Conservation (phyloP, 2,329 filamentous ascomycete genomes). For the Pyrenophora teres region DNA sequence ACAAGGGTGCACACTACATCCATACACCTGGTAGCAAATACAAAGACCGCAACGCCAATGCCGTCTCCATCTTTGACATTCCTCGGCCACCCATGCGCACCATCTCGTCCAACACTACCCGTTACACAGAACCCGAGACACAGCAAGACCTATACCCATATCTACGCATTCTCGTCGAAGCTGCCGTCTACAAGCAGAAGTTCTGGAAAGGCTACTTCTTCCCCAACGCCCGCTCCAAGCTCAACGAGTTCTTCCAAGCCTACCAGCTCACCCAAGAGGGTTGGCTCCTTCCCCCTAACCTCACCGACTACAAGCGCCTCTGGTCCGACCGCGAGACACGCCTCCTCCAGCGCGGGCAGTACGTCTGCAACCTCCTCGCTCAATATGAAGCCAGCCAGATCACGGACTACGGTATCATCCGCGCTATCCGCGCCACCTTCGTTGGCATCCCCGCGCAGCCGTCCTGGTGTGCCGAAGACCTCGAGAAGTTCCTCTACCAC, state of each 20-base stretch:
- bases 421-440: slow-evolving; percentile 15
- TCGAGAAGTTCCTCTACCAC: slow-evolving; percentile 16
- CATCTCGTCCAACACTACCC: neutral
- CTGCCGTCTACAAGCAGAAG: slow-evolving; percentile 20
- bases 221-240: slow-evolving; percentile 4
- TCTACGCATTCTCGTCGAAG: slow-evolving; percentile 18
- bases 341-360: slow-evolving; percentile 11
- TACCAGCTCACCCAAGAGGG: neutral
- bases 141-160: neutral
- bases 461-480: slow-evolving; percentile 1
- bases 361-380: slow-evolving; percentile 8
- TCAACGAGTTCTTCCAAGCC: slow-evolving; percentile 17
- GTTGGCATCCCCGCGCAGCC: slow-evolving; percentile 12
- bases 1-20: slow-evolving; percentile 2
- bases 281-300: neutral
- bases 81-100: neutral
- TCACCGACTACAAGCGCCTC: slow-evolving; percentile 14
- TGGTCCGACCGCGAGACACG: slow-evolving; percentile 19
- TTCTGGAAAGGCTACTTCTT: slow-evolving; percentile 20
- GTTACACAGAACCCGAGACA: neutral
- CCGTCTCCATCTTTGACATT: slow-evolving; percentile 8
- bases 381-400: slow-evolving; percentile 6
- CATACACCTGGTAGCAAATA: neutral
- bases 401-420: slow-evolving; percentile 19
- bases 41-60: neutral